Evolutionary conservation across 768 basidiomycete genomes (phyloP).

Genomic region (Pulveroboletus sp.): DNA sequence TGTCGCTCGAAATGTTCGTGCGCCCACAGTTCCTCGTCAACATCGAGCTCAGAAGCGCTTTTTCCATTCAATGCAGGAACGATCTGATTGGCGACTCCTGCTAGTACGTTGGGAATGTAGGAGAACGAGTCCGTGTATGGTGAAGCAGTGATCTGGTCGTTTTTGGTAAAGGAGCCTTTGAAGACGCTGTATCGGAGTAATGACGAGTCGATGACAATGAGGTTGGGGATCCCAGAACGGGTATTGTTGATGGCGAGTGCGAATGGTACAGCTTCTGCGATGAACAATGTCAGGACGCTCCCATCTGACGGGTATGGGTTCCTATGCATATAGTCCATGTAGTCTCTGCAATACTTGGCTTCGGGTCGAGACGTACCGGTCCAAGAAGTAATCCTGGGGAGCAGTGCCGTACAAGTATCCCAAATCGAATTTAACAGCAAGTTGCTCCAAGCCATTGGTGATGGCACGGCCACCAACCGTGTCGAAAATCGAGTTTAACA

Average conservation of each 20-base stretch:
- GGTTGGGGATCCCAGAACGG: constrained; percentile 54
- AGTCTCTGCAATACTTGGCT: background rate
- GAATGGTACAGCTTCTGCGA: constrained; percentile 50
- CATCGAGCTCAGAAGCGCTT: constrained; percentile 20
- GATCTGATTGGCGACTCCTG: constrained; percentile 50
- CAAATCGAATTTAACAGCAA: constrained; percentile 62
- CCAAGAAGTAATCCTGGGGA: constrained; percentile 72
- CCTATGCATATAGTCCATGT: constrained; percentile 34
- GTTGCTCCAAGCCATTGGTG: constrained; percentile 49
- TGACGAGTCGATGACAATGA: constrained; percentile 66
- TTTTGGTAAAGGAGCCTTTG: constrained; percentile 69
- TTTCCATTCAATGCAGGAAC: constrained; percentile 52
- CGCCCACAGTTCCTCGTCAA: constrained; percentile 29
- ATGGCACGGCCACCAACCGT: constrained; percentile 53
- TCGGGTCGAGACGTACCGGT: constrained; percentile 39
- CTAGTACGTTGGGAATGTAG: constrained; percentile 55
- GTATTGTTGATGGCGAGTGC: constrained; percentile 63
- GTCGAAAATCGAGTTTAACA: constrained; percentile 55
- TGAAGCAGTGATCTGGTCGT: constrained; percentile 74
- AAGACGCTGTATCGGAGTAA: constrained; percentile 67
- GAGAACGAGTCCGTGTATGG: constrained; percentile 68
- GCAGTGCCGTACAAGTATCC: constrained; percentile 63
- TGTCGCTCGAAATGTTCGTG: constrained; percentile 50
- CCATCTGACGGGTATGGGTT: constrained; percentile 59
- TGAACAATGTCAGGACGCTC: constrained; percentile 59